Conservation (phyloP, 345 rosid species). For the Pugionium cornutum region DNA sequence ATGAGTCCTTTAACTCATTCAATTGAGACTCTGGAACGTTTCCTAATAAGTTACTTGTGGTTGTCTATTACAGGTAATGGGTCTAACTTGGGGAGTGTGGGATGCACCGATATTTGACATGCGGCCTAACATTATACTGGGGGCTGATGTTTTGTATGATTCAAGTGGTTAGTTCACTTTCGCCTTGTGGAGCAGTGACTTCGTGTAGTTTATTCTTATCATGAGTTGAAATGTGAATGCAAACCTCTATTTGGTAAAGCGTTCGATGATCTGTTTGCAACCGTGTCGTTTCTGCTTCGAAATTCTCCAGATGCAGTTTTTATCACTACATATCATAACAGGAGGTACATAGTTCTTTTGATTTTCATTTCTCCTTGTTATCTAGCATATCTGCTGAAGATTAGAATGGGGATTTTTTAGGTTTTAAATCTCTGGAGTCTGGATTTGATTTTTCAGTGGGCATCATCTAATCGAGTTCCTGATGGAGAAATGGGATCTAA, state of each 20-base stretch:
- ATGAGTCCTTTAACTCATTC: not conserved
- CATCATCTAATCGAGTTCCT: slow-evolving; percentile 90
- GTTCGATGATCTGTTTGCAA: slow-evolving; percentile 84
- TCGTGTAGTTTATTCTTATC: slow-evolving; percentile 1
- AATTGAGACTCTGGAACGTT: not conserved
- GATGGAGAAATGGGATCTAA: slow-evolving; percentile 87
- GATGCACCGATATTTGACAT: slow-evolving; percentile 61
- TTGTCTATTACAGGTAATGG: slow-evolving; percentile 51
- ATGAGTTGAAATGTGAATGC: slow-evolving; percentile 18
- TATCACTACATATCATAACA: slow-evolving; percentile 84
- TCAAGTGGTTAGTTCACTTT: slow-evolving; percentile 55
- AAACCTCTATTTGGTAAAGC: slow-evolving; percentile 45
- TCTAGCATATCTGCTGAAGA: slow-evolving; percentile 6
- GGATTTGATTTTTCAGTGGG: slow-evolving; percentile 51
- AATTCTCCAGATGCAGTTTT: slow-evolving; percentile 72
- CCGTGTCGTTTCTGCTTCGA: slow-evolving; percentile 71
- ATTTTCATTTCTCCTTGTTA: not conserved
- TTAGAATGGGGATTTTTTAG: not conserved
- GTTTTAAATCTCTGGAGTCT: too few species aligned
- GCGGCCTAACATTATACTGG: slow-evolving; percentile 65
- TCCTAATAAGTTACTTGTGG: slow-evolving; percentile 10
- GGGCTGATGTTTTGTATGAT: slow-evolving; percentile 89
- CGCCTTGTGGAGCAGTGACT: not conserved
- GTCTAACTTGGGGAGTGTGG: slow-evolving; percentile 91
- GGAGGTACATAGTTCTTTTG: slow-evolving; percentile 54